A percentile compares a stretch with the other conserved stretches of the same genome.
phyloP scores from a whole-genome alignment of 306 rosid species.

The Fagus crenata region DNA sequence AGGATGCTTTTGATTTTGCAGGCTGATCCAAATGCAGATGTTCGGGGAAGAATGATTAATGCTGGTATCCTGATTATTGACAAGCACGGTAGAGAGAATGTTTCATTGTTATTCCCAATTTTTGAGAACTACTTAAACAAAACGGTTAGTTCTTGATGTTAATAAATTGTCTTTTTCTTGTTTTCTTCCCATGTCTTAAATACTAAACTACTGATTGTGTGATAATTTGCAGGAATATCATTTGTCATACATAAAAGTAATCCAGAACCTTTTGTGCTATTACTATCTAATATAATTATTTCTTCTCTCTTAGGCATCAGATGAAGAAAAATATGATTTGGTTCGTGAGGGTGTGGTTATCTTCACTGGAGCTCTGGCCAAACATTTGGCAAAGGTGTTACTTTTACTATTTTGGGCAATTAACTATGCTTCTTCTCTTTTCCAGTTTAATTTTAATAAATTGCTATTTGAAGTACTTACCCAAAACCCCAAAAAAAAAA shows the following conservation, averaged over 20 bases:
- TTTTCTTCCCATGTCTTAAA: conserved; percentile 3
- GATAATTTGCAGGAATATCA: not conserved
- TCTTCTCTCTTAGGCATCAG: conserved; percentile 56
- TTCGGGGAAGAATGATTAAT: conserved; percentile 93
- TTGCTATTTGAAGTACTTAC: not conserved
- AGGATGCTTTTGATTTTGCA: conserved; percentile 51
- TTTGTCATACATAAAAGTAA: conserved; percentile 6
- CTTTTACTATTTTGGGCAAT: conserved; percentile 5
- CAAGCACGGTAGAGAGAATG: conserved; percentile 88
- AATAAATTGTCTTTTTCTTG: not conserved
- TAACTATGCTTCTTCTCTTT: not conserved
- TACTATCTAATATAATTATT: conserved; percentile 10
- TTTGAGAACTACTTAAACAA: conserved; percentile 93
- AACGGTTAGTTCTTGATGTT: conserved; percentile 49
- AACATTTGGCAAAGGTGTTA: conserved; percentile 84
- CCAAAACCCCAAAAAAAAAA: not conserved
- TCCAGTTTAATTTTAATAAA: not conserved
- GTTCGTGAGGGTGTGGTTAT: conserved; percentile 99
- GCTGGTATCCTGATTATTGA: conserved; percentile 95
- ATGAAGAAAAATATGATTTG: conserved; percentile 92
- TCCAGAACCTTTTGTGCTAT: conserved; percentile 1
- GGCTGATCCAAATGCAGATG: conserved; percentile 96
- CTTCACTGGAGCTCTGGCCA: conserved; percentile 94
- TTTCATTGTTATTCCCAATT: conserved; percentile 84
- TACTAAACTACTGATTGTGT: not conserved